Percentiles rank a stretch among this genome's conserved stretches.
Conservation (phyloP, 495 filamentous ascomycete species). For the Neurospora sp. region DNA sequence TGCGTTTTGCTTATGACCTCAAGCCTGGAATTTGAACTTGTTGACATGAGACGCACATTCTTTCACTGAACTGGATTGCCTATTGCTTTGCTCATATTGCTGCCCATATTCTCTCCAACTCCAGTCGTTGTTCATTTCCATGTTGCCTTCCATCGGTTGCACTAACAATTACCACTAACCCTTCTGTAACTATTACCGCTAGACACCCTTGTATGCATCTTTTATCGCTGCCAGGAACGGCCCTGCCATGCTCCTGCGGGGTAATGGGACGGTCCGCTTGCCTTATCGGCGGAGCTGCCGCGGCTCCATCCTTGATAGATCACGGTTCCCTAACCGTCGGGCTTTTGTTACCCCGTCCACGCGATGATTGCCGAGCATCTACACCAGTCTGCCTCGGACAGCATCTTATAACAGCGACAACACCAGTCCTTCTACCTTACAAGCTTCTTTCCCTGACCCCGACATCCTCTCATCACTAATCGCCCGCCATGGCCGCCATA, state of each 20-base stretch:
- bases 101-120: too few relatives aligned
- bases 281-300: neutral
- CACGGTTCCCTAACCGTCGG: neutral
- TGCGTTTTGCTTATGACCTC: neutral
- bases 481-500: constrained; percentile 13
- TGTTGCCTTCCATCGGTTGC: neutral
- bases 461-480: neutral
- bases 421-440: neutral
- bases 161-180: neutral
- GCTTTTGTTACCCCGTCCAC: neutral
- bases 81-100: too few relatives aligned
- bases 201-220: too few relatives aligned
- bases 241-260: neutral
- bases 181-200: neutral
- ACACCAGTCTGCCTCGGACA: neutral
- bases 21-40: neutral
- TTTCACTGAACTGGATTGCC: too few relatives aligned
- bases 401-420: neutral
- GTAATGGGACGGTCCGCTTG: neutral
- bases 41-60: neutral
- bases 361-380: neutral
- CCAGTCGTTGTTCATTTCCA: too few relatives aligned
- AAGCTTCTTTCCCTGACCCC: neutral
- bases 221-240: too few relatives aligned
- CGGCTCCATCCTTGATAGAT: neutral